A percentile compares a stretch with the other conserved stretches of the same genome.
phyloP scores from a whole-genome alignment of 139 green algal species.

The Zygnema cylindricum region DNA sequence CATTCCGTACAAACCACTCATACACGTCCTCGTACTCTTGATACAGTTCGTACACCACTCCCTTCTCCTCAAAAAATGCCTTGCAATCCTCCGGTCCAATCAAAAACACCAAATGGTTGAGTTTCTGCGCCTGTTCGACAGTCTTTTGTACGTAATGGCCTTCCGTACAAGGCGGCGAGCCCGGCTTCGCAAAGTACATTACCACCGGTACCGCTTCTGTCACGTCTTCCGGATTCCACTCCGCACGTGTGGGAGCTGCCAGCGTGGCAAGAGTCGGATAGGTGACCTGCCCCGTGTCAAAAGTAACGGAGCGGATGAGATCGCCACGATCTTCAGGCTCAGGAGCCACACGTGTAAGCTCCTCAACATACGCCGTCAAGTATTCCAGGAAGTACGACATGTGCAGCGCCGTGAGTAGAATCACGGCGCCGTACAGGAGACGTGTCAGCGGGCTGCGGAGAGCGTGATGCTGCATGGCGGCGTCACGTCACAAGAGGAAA shows the following conservation, averaged over 20 bases:
- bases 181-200: conserved; percentile 32
- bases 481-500: too few species aligned
- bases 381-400: not conserved
- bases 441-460: too few species aligned
- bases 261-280: conserved; percentile 2
- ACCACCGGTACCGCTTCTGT: conserved; percentile 27
- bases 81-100: conserved; percentile 33
- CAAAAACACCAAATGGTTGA: conserved; percentile 27
- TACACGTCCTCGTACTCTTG: conserved; percentile 49
- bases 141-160: not conserved
- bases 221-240: conserved; percentile 13
- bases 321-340: not conserved
- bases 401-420: not conserved
- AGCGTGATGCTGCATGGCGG: too few species aligned
- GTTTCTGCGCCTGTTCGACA: conserved; percentile 18
- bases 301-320: not conserved
- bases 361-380: not conserved
- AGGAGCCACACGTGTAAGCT: not conserved
- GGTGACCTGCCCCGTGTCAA: not conserved
- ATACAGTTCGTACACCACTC: conserved; percentile 24
- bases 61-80: conserved; percentile 26
- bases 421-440: not conserved
- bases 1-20: conserved; percentile 45
- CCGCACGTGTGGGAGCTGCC: not conserved
- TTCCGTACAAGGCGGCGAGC: not conserved